These are phyloP conservation scores for Pulveroboletus ravenelii DNA, from an alignment of 768 basidiomycete species.

Conservation along the genomic window DNA sequence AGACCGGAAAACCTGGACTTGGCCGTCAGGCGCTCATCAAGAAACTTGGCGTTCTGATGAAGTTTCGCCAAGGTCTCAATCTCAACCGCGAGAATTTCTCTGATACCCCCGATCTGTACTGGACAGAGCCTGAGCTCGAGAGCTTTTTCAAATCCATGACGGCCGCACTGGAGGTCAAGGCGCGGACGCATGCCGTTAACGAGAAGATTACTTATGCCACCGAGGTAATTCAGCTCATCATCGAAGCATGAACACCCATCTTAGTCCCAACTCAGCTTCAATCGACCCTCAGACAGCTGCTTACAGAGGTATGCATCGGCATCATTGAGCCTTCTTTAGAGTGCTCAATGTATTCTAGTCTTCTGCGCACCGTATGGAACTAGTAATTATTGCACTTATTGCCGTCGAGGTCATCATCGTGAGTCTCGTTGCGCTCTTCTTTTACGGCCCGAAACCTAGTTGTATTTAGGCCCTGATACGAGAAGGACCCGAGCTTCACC, in stretches of 20 bases:
- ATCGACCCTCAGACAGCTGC: constrained; percentile 80
- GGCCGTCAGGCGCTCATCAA: constrained; percentile 79
- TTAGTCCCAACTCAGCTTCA: constrained; percentile 50
- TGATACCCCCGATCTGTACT: constrained; percentile 90
- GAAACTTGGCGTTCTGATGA: constrained; percentile 88
- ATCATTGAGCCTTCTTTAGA: background rate
- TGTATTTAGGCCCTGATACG: constrained; percentile 60
- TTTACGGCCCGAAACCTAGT: background rate
- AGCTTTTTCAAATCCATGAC: constrained; percentile 83
- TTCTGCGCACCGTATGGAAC: constrained; percentile 87
- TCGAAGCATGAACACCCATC: background rate
- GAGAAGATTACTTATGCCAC: constrained; percentile 91
- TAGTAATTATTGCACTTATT: constrained; percentile 92
- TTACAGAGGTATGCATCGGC: constrained; percentile 59
- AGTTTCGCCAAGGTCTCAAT: constrained; percentile 88
- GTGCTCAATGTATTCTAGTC: constrained; percentile 46
- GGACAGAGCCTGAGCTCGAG: constrained; percentile 90
- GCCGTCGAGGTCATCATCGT: constrained; percentile 94
- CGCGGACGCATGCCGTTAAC: constrained; percentile 76
- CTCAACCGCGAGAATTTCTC: constrained; percentile 85
- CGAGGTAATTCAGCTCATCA: constrained; percentile 40
- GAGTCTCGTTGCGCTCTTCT: constrained; percentile 22
- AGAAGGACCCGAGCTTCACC: constrained; percentile 74
- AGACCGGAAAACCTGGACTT: constrained; percentile 82
- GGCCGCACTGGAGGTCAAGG: constrained; percentile 80